phyloP scores from a whole-genome alignment of 2,329 filamentous ascomycete species.

The Trichophyton verrucosum region DNA sequence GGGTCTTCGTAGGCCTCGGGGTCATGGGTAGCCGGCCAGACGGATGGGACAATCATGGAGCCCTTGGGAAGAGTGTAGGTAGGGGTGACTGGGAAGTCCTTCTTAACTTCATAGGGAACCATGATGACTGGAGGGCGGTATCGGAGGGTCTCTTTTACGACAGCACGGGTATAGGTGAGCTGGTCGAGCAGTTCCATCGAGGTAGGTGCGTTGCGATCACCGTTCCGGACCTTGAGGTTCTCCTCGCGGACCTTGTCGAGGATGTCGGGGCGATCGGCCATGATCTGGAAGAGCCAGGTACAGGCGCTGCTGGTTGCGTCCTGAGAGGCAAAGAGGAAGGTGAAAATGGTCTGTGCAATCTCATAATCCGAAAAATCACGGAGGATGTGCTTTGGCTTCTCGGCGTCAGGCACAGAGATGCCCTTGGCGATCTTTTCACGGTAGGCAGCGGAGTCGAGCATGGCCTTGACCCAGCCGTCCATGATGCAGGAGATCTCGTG shows the following conservation, averaged over 20 bases:
- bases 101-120: conserved; percentile 92
- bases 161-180: conserved; percentile 79
- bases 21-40: conserved; percentile 82
- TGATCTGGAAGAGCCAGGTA: conserved; percentile 91
- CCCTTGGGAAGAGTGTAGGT: conserved; percentile 88
- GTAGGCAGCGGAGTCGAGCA: conserved; percentile 75
- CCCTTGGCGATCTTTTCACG: conserved; percentile 65
- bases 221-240: conserved; percentile 64
- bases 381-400: conserved; percentile 72
- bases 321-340: conserved; percentile 93
- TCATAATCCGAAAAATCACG: conserved; percentile 83
- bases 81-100: conserved; percentile 79
- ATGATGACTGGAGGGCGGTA: conserved; percentile 95
- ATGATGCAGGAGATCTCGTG: conserved; percentile 84
- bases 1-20: conserved; percentile 84
- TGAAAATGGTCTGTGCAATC: conserved; percentile 87
- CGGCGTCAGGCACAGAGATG: conserved; percentile 51
- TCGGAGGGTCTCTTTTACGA: conserved; percentile 80
- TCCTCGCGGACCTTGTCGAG: conserved; percentile 85
- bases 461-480: conserved; percentile 84
- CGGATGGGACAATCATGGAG: conserved; percentile 87
- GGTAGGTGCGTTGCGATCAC: conserved; percentile 57
- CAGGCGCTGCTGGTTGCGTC: conserved; percentile 88
- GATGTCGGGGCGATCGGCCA: conserved; percentile 86
- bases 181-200: conserved; percentile 79